Base-by-base conservation (phyloP, 805 yeast species). In the Jamesozyma spencerorum region DNA sequence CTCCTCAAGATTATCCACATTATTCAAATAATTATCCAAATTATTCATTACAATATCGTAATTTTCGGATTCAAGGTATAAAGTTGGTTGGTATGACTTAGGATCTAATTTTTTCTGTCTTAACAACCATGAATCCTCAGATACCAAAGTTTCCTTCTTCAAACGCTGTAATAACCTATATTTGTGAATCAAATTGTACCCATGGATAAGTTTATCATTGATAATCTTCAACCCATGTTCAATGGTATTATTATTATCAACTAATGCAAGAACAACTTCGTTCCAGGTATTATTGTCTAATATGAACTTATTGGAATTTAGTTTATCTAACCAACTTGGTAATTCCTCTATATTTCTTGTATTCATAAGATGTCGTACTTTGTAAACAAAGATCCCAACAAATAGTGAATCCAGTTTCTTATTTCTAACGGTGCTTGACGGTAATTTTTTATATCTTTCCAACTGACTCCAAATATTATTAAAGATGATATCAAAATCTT, bases 131-230 rank as follows among this genome's bases (percentile, higher is more conserved):
- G 57, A 36, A 15, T 45, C 41, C 35, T 46, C 22, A 11, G 50
- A 43, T 24, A 42, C 43, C 31, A 39, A 26, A 2, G 38, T 20
- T 20, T 47, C 47, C 14, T 39, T 32, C 3, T 49, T 39, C 8
- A 38, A 17, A 35, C 44, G 51, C 24, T 40, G 47, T 15, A 53
- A 41, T 18, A 46, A 43, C 42, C 62, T 51, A 20, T 39, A 43
- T 36, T 55, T 58, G 40, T 54, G 61, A 22, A 44, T 60, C 48
- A 51, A 46, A 29, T 55, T 59, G 34, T 46, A 58, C 5, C 71
- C 71, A 42, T 65, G 66, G 37, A 66, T 60, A n/a, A 66, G 45
- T 26, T 48, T 58, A 6, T 47, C 47, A 38, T 67, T 61, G 17
- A 58, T 51, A 11, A 60, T 39, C 6, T 45, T 43, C 39, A 66